Evolutionary conservation across 2,329 filamentous ascomycete genomes (phyloP), one percentile per base, ranked within the genome.

Genomic region (Thielaviopsis euricoi): DNA sequence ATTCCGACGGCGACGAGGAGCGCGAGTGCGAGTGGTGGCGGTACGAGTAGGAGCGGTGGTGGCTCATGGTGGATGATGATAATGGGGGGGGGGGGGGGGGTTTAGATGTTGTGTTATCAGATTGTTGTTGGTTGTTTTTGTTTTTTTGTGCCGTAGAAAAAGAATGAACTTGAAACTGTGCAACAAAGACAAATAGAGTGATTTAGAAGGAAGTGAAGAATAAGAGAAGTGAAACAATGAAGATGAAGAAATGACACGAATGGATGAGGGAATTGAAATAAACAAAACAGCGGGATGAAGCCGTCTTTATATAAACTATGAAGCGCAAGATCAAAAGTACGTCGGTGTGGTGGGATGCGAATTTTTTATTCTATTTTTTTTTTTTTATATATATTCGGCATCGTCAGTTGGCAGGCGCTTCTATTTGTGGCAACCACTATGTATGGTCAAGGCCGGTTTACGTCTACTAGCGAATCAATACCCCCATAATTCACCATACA

Each of bases 31-130:
- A 57, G 33, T 33, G 49, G 26, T 49, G 52, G 13, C 33, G 37
- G n/a, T 55, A 33, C n/a, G 58, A 50, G 48, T 60, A 60, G n/a
- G 48, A 52, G 55, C 43, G 48, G 23, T 43, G 52, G 52, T 51
- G 22, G 40, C 21, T 51, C 57, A 56, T 60, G 51, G 13, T 10
- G n/a, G n/a, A n/a, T n/a, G n/a, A n/a, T n/a, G n/a, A n/a, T n/a
- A n/a, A n/a, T 43, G 6, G 37, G 15, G 2, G 37, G 4, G 37
- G 37, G 13, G 17, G 17, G 5, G 37, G 5, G 13, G 2, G 13
- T 43, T n/a, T 53, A 52, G 40, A 50, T 12, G 25, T 7, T 54
- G 23, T 53, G 37, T 17, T 17, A 48, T 17, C 21, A 3, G 46
- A 21, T 22, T 12, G 23, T 25, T 22, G 48, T 19, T 57, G 49